Evolutionary conservation across 1,139 yeast species (phyloP), one percentile per base, ranked within the genome.

Genomic region (Geotrichum phurueaensis): DNA sequence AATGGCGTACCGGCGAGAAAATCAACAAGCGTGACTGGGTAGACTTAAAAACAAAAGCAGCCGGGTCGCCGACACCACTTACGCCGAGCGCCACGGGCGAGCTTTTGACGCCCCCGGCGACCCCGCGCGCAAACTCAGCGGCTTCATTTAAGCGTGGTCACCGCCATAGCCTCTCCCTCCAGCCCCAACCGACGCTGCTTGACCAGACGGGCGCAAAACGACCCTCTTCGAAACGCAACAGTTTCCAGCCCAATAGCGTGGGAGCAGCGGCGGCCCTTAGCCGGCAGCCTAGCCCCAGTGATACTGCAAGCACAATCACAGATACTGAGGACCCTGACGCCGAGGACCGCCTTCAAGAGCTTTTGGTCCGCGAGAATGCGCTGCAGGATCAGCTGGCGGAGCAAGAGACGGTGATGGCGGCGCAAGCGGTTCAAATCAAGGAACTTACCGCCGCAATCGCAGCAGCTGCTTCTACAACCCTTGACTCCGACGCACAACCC

Each of bases 1-100:
- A 79, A 71, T 75, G 83, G 83, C 66, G 87, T 75, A 64, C 81
- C 69, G 76, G 84, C 68, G 69, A 76, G 9, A 3, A 23, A 39
- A 6, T 53, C 20, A 47, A 47, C 27, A 47, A 53, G 45, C 27
- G 18, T 6, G 45, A 15, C 25, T 29, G 23, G 23, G 20, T n/a
- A 6, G 31, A 51, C 12, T 6, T 12, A 12, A 27, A 50, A 7
- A 23, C 53, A n/a, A 15, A 33, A 51, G 9, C 20, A 7, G n/a
- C 52, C 20, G 31, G 29, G 7, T 23, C 31, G 22, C 5, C 23
- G 50, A 1, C 9, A 10, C 5, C 25, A 5, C 22, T 15, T 9
- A 5, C 50, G n/a, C 12, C 13, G 12, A 22, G 13, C 43, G 25
- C 15, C 25, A 10, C 54, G 12, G 20, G 45, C 1, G 22, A 15